These are phyloP conservation scores for Dothideomycetidae sp. DNA, from an alignment of 2,329 filamentous ascomycete species.

Conservation along the genomic window DNA sequence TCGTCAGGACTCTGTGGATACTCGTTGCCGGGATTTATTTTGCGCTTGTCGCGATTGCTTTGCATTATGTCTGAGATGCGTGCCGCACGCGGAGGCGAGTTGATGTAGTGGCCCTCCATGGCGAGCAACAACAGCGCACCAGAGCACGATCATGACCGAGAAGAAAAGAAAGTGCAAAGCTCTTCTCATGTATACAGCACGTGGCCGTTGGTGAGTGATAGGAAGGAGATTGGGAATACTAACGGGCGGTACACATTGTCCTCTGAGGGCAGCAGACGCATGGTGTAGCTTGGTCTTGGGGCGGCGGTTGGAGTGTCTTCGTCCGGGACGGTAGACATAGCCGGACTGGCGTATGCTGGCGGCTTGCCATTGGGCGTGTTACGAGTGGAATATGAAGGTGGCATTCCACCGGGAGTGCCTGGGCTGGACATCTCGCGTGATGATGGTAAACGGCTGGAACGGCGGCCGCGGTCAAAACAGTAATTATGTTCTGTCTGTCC, in stretches of 20 bases:
- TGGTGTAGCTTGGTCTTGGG: slow-evolving; percentile 31
- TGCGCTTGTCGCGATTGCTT: slow-evolving; percentile 18
- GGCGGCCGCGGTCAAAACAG: too few relatives aligned
- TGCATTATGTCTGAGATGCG: slow-evolving; percentile 21
- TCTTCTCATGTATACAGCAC: background rate
- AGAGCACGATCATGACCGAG: background rate
- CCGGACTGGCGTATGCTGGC: slow-evolving; percentile 27
- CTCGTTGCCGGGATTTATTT: slow-evolving; percentile 6
- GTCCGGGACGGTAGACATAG: slow-evolving; percentile 28
- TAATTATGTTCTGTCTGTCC: slow-evolving; percentile 5
- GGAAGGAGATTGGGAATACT: slow-evolving; percentile 25
- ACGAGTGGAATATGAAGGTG: slow-evolving; percentile 25
- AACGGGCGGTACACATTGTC: slow-evolving; percentile 30
- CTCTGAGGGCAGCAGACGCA: slow-evolving; percentile 37
- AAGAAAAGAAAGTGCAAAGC: slow-evolving; percentile 12
- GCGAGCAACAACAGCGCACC: slow-evolving; percentile 1
- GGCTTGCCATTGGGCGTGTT: slow-evolving; percentile 21
- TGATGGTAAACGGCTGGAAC: slow-evolving; percentile 7
- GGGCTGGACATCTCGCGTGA: background rate
- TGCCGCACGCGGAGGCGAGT: slow-evolving; percentile 14
- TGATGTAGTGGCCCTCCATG: slow-evolving; percentile 14
- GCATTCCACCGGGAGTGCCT: slow-evolving; percentile 16
- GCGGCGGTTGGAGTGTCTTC: slow-evolving; percentile 22
- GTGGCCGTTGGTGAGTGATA: slow-evolving; percentile 8
- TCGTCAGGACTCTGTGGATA: slow-evolving; percentile 15